Evolutionary conservation across 371 early-diverging fungal genomes (phyloP).

Genomic region (Syncephalis fuscata): DNA sequence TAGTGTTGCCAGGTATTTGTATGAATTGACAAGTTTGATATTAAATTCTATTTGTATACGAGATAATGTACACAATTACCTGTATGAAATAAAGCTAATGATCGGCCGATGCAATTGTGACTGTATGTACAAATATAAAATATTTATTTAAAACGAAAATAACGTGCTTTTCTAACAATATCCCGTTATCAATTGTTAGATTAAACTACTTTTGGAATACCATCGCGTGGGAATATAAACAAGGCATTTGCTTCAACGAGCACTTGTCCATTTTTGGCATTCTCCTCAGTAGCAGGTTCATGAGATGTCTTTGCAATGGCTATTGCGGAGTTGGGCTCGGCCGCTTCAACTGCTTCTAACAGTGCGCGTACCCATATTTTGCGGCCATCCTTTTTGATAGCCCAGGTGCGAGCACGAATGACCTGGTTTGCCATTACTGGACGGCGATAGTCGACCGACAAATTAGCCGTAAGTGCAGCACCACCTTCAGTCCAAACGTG

Average conservation of each 20-base stretch:
- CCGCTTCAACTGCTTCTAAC: background rate
- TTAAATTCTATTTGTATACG: too few relatives aligned
- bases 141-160: too few relatives aligned
- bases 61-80: too few relatives aligned
- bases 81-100: too few relatives aligned
- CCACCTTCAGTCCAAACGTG: background rate
- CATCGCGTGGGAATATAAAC: background rate
- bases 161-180: too few relatives aligned
- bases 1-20: too few relatives aligned
- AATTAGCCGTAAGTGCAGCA: background rate
- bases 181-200: too few relatives aligned
- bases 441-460: background rate
- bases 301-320: background rate
- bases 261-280: background rate
- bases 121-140: too few relatives aligned
- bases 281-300: too few relatives aligned
- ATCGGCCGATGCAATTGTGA: too few relatives aligned
- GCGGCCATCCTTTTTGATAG: background rate
- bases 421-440: background rate
- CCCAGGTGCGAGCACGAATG: background rate
- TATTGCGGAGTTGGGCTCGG: background rate
- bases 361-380: background rate
- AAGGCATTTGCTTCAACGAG: background rate
- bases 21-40: too few relatives aligned
- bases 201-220: too few relatives aligned